These are phyloP conservation scores for Neonothopanus nambi DNA, from an alignment of 1,284 basidiomycete genomes.

Conservation along the genomic window DNA sequence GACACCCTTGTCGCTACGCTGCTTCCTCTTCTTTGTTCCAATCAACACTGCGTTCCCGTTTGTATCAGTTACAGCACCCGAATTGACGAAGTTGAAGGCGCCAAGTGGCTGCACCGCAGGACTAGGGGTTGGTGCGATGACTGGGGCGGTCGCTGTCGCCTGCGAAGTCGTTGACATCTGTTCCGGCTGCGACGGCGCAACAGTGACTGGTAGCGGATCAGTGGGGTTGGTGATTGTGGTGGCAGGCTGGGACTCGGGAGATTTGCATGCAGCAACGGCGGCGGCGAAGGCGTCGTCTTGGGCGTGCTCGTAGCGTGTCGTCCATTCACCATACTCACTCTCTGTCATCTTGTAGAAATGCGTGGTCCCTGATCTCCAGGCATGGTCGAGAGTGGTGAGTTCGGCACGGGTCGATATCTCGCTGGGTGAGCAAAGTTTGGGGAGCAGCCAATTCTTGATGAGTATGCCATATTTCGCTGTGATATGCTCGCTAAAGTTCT, in stretches of 20 bases:
- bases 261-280: background rate
- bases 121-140: background rate
- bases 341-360: conserved; percentile 8
- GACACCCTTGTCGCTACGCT: background rate
- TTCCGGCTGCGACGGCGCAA: background rate
- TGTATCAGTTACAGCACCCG: background rate
- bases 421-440: conserved; percentile 22
- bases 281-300: background rate
- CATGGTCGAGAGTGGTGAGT: conserved; percentile 18
- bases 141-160: too few species aligned
- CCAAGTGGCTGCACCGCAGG: too few species aligned
- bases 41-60: background rate
- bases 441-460: conserved; percentile 26
- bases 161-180: background rate
- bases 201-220: too few species aligned
- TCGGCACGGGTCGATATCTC: conserved; percentile 19
- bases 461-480: conserved; percentile 22
- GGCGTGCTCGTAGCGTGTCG: background rate
- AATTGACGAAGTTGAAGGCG: background rate
- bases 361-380: conserved; percentile 14
- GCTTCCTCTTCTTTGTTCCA: background rate
- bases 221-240: background rate
- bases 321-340: conserved; percentile 6
- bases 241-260: background rate
- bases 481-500: conserved; percentile 24